Evolutionary conservation across 1,284 basidiomycete species (phyloP).

Genomic region (Phylloboletellus chloephorus): DNA sequence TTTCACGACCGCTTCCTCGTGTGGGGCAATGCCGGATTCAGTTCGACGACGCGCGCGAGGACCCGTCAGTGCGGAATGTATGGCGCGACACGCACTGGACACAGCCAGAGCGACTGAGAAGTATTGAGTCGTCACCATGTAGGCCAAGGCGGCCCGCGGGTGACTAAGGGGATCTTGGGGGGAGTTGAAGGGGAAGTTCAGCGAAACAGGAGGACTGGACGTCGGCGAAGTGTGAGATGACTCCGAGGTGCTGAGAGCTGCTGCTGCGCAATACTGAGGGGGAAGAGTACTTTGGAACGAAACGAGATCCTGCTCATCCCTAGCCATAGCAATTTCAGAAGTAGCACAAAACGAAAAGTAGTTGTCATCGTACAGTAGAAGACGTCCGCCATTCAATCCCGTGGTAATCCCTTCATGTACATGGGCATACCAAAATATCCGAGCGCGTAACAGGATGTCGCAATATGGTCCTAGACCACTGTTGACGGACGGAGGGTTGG

Average conservation of each 20-base stretch:
- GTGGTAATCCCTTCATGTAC: conserved; percentile 77
- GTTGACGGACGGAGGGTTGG: conserved; percentile 40
- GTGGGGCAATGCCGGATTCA: conserved; percentile 46
- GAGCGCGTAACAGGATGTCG: conserved; percentile 61
- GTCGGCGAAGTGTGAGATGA: conserved; percentile 26
- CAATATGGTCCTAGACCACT: conserved; percentile 51
- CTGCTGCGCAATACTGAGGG: conserved; percentile 28
- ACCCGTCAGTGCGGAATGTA: conserved; percentile 73
- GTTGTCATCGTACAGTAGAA: conserved; percentile 56
- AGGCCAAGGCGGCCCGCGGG: conserved; percentile 32
- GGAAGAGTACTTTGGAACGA: conserved; percentile 65
- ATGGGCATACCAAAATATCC: conserved; percentile 83
- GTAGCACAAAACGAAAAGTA: neutral
- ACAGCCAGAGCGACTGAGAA: conserved; percentile 65
- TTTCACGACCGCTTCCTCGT: conserved; percentile 56
- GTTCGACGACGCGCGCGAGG: conserved; percentile 57
- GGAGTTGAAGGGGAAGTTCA: conserved; percentile 32
- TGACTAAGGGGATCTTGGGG: conserved; percentile 24
- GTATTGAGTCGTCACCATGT: conserved; percentile 33
- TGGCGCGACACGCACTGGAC: conserved; percentile 63
- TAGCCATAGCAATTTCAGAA: conserved; percentile 16
- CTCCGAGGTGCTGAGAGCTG: conserved; percentile 22
- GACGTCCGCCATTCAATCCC: conserved; percentile 72
- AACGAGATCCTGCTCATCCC: conserved; percentile 27
- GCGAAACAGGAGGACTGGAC: conserved; percentile 29